Evolutionary conservation across 306 rosid genomes (phyloP).

Genomic region (Psophocarpus tetragonolobus): DNA sequence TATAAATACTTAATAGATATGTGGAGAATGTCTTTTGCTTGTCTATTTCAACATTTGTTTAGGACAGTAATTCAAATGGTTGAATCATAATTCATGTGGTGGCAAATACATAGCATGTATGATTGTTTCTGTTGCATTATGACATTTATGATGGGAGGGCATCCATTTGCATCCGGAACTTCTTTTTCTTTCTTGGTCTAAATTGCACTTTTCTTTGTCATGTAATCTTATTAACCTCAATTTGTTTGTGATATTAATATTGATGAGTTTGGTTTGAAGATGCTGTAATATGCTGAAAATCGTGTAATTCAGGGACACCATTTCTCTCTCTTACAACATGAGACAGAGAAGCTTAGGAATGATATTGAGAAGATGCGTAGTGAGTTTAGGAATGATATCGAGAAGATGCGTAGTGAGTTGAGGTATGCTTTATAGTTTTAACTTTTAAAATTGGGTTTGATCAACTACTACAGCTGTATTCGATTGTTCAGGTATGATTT

Average conservation of each 20-base stretch:
- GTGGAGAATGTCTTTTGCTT: neutral
- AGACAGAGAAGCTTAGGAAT: slow-evolving; percentile 85
- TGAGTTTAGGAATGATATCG: slow-evolving; percentile 84
- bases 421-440: slow-evolving; percentile 48
- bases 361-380: slow-evolving; percentile 97
- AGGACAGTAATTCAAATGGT: neutral
- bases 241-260: neutral
- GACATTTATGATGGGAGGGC: neutral
- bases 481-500: slow-evolving; percentile 20
- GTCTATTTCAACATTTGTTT: neutral
- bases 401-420: slow-evolving; percentile 92
- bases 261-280: slow-evolving; percentile 6
- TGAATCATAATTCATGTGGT: neutral
- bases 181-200: neutral
- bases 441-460: neutral
- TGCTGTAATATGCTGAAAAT: neutral
- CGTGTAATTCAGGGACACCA: slow-evolving; percentile 75
- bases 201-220: neutral
- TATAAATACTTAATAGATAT: neutral
- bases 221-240: neutral
- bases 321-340: slow-evolving; percentile 87
- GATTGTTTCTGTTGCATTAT: neutral
- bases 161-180: neutral
- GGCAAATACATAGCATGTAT: neutral
- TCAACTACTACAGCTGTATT: neutral